phyloP scores from a whole-genome alignment of 129 eudicot genomes.

The Flaveria robusta region DNA sequence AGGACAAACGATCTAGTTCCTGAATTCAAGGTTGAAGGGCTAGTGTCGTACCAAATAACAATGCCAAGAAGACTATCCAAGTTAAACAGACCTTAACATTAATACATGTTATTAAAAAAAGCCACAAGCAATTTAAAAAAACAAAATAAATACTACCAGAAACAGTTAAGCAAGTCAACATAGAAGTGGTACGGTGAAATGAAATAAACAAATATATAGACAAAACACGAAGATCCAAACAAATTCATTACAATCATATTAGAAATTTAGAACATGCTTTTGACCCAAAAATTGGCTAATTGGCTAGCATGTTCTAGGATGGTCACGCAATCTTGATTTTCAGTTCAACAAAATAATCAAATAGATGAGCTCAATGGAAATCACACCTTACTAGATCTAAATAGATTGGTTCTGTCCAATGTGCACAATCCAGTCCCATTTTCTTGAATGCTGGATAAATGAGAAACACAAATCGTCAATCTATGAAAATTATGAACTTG shows the following conservation, averaged over 20 bases:
- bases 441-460: conserved; percentile 70
- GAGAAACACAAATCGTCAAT: conserved; percentile 21
- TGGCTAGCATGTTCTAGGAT: background rate
- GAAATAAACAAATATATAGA: conserved; percentile 1
- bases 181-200: background rate
- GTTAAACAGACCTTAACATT: background rate
- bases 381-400: conserved; percentile 75
- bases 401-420: conserved; percentile 93
- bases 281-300: background rate
- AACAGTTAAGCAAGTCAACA: background rate
- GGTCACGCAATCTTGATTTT: background rate
- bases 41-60: background rate
- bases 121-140: background rate
- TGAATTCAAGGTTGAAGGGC: background rate
- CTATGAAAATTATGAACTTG: background rate
- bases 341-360: background rate
- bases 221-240: conserved; percentile 10
- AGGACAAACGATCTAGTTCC: background rate
- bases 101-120: background rate
- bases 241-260: background rate
- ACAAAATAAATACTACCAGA: background rate
- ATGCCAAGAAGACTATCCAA: background rate
- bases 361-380: conserved; percentile 10
- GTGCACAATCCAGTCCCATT: conserved; percentile 95
- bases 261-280: background rate